Conservation (phyloP, 768 basidiomycete species). For the Naganishia friedmannii region DNA sequence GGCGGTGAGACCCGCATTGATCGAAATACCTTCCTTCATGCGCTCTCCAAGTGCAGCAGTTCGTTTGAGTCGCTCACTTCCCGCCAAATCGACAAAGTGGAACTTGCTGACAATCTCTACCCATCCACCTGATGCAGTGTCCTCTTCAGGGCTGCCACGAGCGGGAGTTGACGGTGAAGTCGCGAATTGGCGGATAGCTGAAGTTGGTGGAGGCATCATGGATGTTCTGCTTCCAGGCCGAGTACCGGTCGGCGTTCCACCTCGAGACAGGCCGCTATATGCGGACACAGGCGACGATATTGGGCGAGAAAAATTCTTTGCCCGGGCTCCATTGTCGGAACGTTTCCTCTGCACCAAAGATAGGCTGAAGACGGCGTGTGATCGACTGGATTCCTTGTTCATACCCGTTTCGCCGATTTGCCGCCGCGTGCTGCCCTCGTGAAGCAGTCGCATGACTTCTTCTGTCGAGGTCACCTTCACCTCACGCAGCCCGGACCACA, state of each 20-base stretch:
- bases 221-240: slow-evolving; percentile 37
- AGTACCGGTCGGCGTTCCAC: slow-evolving; percentile 37
- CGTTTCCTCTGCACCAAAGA: slow-evolving; percentile 83
- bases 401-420: slow-evolving; percentile 97
- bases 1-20: slow-evolving; percentile 93
- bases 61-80: slow-evolving; percentile 91
- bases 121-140: slow-evolving; percentile 56
- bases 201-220: slow-evolving; percentile 27
- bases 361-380: slow-evolving; percentile 97
- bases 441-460: slow-evolving; percentile 94
- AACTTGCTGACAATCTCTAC: slow-evolving; percentile 89
- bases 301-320: slow-evolving; percentile 35
- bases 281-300: slow-evolving; percentile 41
- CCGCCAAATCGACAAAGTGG: slow-evolving; percentile 97
- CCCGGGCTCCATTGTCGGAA: slow-evolving; percentile 21
- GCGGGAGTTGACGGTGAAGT: slow-evolving; percentile 11
- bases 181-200: slow-evolving; percentile 17
- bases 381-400: slow-evolving; percentile 97
- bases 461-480: slow-evolving; percentile 74
- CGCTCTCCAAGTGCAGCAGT: slow-evolving; percentile 94
- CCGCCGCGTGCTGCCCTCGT: slow-evolving; percentile 81
- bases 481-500: slow-evolving; percentile 94
- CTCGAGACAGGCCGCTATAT: slow-evolving; percentile 27
- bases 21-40: slow-evolving; percentile 97
- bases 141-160: slow-evolving; percentile 1